phyloP scores from a whole-genome alignment of 441 rosid species.

The Brassica hybrid region DNA sequence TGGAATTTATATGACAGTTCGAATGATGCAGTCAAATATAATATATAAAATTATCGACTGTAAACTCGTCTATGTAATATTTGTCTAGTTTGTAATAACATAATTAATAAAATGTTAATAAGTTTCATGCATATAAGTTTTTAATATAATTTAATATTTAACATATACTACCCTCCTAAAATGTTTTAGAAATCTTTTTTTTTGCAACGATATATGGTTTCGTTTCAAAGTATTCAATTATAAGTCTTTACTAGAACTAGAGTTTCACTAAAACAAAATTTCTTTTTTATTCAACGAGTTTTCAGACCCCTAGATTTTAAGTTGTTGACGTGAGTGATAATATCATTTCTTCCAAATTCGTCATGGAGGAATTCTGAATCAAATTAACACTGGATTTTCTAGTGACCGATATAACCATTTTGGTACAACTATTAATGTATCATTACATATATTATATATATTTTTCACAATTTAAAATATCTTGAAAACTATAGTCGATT shows the following conservation, averaged over 20 bases:
- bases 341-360: not conserved
- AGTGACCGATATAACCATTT: not conserved
- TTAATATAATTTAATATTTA: no score
- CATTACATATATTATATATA: not conserved
- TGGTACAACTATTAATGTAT: not conserved
- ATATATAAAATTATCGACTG: no score
- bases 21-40: no score
- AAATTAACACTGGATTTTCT: not conserved
- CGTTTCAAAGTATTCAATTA: not conserved
- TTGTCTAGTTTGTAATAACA: no score
- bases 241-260: not conserved
- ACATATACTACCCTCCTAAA: not conserved
- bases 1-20: no score
- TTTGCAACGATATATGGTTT: not conserved
- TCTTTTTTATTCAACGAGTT: not conserved
- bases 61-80: no score
- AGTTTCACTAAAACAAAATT: not conserved
- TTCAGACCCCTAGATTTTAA: not conserved
- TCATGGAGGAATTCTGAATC: not conserved
- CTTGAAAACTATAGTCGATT: not conserved
- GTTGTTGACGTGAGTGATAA: not conserved
- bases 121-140: not conserved
- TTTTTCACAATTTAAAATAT: no score
- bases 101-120: no score
- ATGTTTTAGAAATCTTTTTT: not conserved